Evolutionary conservation across 1,284 basidiomycete genomes (phyloP), one percentile per base, ranked within the genome.

Genomic region (Tilletia caries): DNA sequence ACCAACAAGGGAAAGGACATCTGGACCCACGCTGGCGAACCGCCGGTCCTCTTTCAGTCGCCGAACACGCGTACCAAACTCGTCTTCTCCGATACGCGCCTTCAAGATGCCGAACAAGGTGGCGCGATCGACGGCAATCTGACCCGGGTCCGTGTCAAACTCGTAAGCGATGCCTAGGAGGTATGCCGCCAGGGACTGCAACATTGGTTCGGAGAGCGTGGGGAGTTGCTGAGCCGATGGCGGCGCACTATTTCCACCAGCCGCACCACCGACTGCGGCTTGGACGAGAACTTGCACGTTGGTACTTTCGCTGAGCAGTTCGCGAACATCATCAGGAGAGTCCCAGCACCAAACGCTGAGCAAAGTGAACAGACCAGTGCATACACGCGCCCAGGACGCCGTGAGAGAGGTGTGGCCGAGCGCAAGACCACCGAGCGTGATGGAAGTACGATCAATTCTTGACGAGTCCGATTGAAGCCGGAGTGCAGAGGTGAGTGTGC

Each of bases 321-420:
- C 94, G 68, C 89, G 87, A 60, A 97, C 93, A 0, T 91, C 90
- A 67, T 87, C 87, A 0, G 93, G 90, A 74, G 95, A 93, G 76
- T 98, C 94, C 93, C 94, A 97, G n/a, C 97, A 86, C 95, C 95
- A 98, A 67, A 92, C 91, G 20, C 89, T 87, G 25, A 98, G 86
- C 62, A 96, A 84, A 48, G 89, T 88, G 52, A 98, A 86, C 82
- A 97, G 95, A 0, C 90, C 91, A 4, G 92, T 89, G 79, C 94
- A 90, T 70, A 97, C 86, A 70, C 93, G 87, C 73, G 93, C 92
- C 93, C 94, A 98, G 69, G 78, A 78, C 6, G 76, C 74, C 5
- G 79, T 76, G 25, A 70, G 67, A 2, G 66, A 66, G 10, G 70
- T 65, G n/a, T 71, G 69, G 41, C 71, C 52, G 32, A 69, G 65